Conservation (phyloP, 345 rosid species). For the Hevea brasiliensis region DNA sequence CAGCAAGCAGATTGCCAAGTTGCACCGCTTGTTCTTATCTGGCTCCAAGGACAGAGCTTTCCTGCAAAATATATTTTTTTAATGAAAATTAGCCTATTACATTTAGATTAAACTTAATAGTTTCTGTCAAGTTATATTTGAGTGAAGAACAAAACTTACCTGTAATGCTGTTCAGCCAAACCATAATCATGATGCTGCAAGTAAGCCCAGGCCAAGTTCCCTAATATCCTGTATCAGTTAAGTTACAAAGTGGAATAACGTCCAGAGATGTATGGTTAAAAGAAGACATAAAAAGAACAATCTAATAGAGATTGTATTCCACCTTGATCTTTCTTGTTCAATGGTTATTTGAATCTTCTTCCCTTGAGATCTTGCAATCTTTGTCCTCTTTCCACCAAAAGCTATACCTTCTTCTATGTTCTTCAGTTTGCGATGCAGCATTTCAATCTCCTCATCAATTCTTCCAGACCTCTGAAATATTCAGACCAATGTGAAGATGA, state of each 20-base stretch:
- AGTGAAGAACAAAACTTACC: constrained; percentile 30
- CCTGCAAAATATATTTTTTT: no score
- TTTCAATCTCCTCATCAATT: constrained; percentile 72
- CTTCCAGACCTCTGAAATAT: constrained; percentile 73
- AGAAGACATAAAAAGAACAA: neutral
- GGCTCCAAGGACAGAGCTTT: constrained; percentile 60
- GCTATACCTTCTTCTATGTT: no score
- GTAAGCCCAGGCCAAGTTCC: constrained; percentile 90
- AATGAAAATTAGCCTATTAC: neutral
- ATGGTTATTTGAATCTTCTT: constrained; percentile 60
- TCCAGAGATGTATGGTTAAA: neutral
- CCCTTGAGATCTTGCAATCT: constrained; percentile 69
- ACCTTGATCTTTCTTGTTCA: constrained; percentile 80
- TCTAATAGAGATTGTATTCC: neutral
- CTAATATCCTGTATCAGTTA: constrained; percentile 51
- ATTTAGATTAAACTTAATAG: no score
- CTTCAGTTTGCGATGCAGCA: constrained; percentile 66
- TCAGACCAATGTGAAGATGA: neutral
- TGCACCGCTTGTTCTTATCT: constrained; percentile 73
- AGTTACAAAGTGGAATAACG: constrained; percentile 6
- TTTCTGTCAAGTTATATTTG: neutral
- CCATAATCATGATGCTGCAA: constrained; percentile 68
- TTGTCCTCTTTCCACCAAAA: constrained; percentile 54
- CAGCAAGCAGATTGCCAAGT: constrained; percentile 76
- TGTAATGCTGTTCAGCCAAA: constrained; percentile 72